Evolutionary conservation across 352 stramenopile genomes (phyloP).

Genomic region (Globisporangium uncinulatum): DNA sequence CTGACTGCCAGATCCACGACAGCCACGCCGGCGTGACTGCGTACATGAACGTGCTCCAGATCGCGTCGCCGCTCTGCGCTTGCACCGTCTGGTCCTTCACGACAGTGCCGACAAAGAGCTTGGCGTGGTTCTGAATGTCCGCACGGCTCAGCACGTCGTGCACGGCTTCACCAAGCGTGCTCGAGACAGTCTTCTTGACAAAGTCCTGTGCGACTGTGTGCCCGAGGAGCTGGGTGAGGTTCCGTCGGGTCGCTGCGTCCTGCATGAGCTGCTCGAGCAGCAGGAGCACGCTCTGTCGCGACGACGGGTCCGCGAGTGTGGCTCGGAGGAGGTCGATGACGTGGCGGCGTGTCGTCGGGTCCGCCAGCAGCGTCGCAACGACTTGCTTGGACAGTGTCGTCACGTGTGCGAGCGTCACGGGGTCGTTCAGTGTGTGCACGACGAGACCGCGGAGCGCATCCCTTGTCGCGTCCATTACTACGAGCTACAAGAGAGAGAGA

Average conservation of each 20-base stretch:
- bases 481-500: constrained; percentile 36
- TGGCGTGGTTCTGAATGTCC: constrained; percentile 78
- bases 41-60: constrained; percentile 81
- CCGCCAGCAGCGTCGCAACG: constrained; percentile 37
- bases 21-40: constrained; percentile 68
- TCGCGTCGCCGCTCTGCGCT: constrained; percentile 67
- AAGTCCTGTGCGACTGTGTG: constrained; percentile 62
- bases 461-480: constrained; percentile 60
- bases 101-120: constrained; percentile 76
- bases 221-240: constrained; percentile 55
- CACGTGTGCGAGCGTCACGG: constrained; percentile 45
- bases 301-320: constrained; percentile 39
- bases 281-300: constrained; percentile 39
- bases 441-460: constrained; percentile 43
- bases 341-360: constrained; percentile 46
- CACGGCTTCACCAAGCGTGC: constrained; percentile 54
- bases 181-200: constrained; percentile 57
- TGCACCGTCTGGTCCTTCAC: constrained; percentile 80
- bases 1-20: constrained; percentile 66
- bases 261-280: constrained; percentile 63
- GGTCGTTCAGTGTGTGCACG: constrained; percentile 58
- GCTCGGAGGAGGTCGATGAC: constrained; percentile 49
- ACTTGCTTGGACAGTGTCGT: constrained; percentile 43
- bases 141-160: constrained; percentile 70
- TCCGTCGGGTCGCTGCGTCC: constrained; percentile 42